Percentiles rank a stretch among this genome's conserved stretches.
phyloP scores from a whole-genome alignment of 2,329 filamentous ascomycete species.

The Penicillium corylophilum region DNA sequence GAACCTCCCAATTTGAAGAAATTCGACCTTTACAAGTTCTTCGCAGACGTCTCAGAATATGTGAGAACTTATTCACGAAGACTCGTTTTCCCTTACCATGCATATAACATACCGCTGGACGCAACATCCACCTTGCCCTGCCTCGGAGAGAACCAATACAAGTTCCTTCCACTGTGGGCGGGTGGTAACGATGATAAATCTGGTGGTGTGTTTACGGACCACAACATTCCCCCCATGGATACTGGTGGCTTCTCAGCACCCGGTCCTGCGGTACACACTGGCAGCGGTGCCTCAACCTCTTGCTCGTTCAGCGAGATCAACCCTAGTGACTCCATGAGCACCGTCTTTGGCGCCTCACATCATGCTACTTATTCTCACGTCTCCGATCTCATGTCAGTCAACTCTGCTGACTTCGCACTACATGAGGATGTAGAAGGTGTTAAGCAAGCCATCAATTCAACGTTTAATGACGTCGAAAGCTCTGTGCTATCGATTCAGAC shows the following conservation, averaged over 20 bases:
- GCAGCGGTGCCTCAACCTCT: slow-evolving; percentile 24
- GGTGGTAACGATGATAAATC: slow-evolving; percentile 56
- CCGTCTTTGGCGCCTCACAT: slow-evolving; percentile 37
- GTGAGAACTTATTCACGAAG: slow-evolving; percentile 14
- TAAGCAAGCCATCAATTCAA: not conserved
- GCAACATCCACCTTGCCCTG: slow-evolving; percentile 49
- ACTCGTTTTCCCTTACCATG: slow-evolving; percentile 18
- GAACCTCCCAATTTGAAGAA: not conserved
- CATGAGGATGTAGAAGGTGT: not conserved
- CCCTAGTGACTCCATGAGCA: slow-evolving; percentile 30
- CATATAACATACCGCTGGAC: slow-evolving; percentile 12
- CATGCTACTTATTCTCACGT: slow-evolving; percentile 33
- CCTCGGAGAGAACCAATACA: slow-evolving; percentile 58
- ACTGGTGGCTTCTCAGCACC: slow-evolving; percentile 37
- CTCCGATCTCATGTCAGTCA: slow-evolving; percentile 28
- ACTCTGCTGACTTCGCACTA: slow-evolving; percentile 9
- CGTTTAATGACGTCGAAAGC: not conserved
- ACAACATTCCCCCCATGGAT: slow-evolving; percentile 34
- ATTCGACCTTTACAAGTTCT: slow-evolving; percentile 21
- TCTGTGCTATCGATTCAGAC: not conserved
- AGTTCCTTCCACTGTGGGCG: slow-evolving; percentile 65
- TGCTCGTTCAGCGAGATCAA: slow-evolving; percentile 27
- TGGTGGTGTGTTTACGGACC: slow-evolving; percentile 50
- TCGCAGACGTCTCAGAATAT: slow-evolving; percentile 16
- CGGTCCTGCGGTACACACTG: slow-evolving; percentile 35